Evolutionary conservation across 2,329 filamentous ascomycete genomes (phyloP).

Genomic region (Paraphoma chrysanthemicola): DNA sequence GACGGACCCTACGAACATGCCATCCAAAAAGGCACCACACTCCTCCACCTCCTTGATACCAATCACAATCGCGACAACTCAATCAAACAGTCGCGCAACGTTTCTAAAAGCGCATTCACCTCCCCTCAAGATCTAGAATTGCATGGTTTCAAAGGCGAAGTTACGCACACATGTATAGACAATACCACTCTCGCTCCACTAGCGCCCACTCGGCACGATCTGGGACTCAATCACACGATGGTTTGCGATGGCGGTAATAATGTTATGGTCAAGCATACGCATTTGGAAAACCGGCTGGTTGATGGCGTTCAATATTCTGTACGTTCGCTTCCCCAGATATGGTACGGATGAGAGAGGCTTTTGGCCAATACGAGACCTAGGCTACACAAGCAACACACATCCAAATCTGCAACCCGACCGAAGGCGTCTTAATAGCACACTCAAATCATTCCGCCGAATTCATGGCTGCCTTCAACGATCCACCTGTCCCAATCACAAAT

Average conservation of each 20-base stretch:
- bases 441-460: neutral
- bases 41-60: neutral
- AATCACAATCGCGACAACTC: neutral
- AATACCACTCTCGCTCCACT: neutral
- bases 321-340: neutral
- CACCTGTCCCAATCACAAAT: neutral
- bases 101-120: neutral
- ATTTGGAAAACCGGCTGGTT: neutral
- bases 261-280: neutral
- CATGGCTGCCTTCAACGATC: neutral
- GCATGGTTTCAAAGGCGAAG: neutral
- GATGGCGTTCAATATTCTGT: neutral
- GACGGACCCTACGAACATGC: neutral
- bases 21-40: neutral
- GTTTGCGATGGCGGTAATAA: slow-evolving; percentile 1
- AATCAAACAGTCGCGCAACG: neutral
- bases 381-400: neutral
- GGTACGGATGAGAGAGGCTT: neutral
- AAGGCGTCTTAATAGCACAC: slow-evolving; percentile 8
- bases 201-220: neutral
- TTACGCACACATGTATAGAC: neutral
- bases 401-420: slow-evolving; percentile 1
- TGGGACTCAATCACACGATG: neutral
- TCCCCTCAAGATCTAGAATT: neutral
- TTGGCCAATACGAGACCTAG: neutral